Evolutionary conservation across 345 rosid genomes (phyloP), one percentile per base, ranked within the genome.

Genomic region (Lumnitzera littorea): DNA sequence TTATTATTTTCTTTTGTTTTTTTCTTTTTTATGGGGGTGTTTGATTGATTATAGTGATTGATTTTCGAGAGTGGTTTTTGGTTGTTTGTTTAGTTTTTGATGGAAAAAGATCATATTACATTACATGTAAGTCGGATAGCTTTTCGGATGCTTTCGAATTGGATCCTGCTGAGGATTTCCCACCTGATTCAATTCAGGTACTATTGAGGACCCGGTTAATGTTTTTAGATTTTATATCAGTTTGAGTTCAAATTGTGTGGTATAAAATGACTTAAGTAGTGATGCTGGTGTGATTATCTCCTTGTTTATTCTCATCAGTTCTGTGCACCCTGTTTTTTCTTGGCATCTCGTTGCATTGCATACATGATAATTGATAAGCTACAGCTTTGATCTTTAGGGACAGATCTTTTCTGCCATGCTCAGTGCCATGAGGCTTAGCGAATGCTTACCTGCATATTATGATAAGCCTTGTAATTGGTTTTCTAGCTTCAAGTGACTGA

Each of bases 181-280:
- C 55, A 48, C 52, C 43, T 36, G 76, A 72, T 17, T 65, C 84
- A 5, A 60, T 55, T 31, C 74, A 79, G 84, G 91, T 85, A 36
- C 12, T 50, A 57, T 3, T 3, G 12, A 23, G 48, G 59, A 56
- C 5, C 36, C 15, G 36, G 6, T 20, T 41, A 41, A 23, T 1
- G 14, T 62, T 36, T 53, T 36, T 13, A 41, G 12, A 10, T 60
- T 12, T 24, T 48, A 15, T 15, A 20, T 56, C 48, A 14, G 56
- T 43, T 55, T 65, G 24, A 17, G 52, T 52, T 65, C 46, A 24
- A 15, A 50, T 46, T 12, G 58, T 23, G 11, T 43, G 61, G 36
- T 54, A 16, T 43, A 0, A 14, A 24, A 13, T 56, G 43, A 9
- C 11, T 36, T 36, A 36, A 5, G 43, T 36, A 27, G 31, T 5